Evolutionary conservation across 805 yeast species (phyloP), one percentile per base, ranked within the genome.

Genomic region (Blastobotrys terrestris): DNA sequence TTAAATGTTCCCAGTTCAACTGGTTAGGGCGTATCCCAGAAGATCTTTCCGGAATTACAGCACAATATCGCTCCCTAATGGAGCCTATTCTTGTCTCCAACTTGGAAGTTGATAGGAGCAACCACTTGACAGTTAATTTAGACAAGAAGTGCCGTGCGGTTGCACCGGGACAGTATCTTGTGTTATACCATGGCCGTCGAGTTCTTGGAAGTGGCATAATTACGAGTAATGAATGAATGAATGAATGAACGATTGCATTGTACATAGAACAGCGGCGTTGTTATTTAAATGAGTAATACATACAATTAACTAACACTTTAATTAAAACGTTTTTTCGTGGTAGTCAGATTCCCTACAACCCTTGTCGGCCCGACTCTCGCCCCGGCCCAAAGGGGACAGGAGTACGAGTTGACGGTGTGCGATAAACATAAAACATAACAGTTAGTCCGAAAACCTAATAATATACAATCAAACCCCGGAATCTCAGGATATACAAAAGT

Each of bases 151-250:
- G 79, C 35, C 70, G 89, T 48, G 97, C 96, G 0, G 79, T 94
- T 63, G 91, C 97, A 0, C 87, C 91, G 0, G 99, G 98, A 0
- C 99, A 92, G 66, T 83, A 79, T 58, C 69, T 89, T 15, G 95
- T 87, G 0, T 64, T 92, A 3, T 94, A 91, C 66, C 69, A 77
- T 42, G 79, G 77, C 1, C 83, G 82, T 46, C 69, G 79, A 51
- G 83, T 92, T 0, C 61, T 91, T 8, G 97, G 96, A 2, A 60
- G 65, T 43, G 65, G 65, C 2, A 51, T 58, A 16, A 61, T 61
- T 42, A 48, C 46, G 20, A 7, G 14, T 14, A 41, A 18, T 13
- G n/a, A 31, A 15, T 26, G n/a, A 31, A 15, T 26, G 40, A 46
- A 31, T 31, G 35, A 26, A 26, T 26, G n/a, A n/a, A n/a, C n/a